phyloP scores from a whole-genome alignment of 148 eudicot species.

The Rhododendron williamsianum region DNA sequence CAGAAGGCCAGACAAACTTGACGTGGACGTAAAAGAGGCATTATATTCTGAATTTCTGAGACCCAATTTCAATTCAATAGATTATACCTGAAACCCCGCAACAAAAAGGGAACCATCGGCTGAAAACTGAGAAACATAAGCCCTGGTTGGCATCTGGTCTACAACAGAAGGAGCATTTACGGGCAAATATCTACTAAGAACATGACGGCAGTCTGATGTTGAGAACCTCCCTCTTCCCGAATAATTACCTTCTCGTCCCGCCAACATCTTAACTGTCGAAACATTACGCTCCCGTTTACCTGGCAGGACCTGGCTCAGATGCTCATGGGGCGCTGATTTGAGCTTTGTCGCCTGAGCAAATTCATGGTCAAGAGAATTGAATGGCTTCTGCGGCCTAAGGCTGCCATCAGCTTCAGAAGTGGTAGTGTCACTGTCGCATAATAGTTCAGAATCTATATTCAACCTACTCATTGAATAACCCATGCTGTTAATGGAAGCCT shows the following conservation, averaged over 20 bases:
- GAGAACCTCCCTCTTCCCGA: constrained; percentile 68
- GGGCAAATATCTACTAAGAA: constrained; percentile 69
- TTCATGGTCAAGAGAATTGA: constrained; percentile 52
- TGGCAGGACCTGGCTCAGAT: constrained; percentile 24
- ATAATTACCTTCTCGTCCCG: constrained; percentile 71
- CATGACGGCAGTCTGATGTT: constrained; percentile 57
- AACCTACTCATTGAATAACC: constrained; percentile 47
- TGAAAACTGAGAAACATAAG: constrained; percentile 87
- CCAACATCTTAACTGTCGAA: constrained; percentile 65
- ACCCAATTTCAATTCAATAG: background rate
- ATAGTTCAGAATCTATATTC: constrained; percentile 11
- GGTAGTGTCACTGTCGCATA: constrained; percentile 11
- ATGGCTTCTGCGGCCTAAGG: background rate
- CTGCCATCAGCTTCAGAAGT: constrained; percentile 19
- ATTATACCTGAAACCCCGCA: constrained; percentile 78
- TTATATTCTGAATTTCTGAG: constrained; percentile 1
- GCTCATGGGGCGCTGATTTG: constrained; percentile 53
- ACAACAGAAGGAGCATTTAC: constrained; percentile 52
- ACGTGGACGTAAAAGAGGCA: background rate
- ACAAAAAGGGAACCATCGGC: constrained; percentile 74
- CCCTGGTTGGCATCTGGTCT: constrained; percentile 63
- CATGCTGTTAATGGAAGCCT: constrained; percentile 24
- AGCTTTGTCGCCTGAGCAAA: constrained; percentile 72
- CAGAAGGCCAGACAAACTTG: background rate
- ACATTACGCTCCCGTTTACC: constrained; percentile 35